Base-by-base conservation (phyloP, 176 grass and related monocot genomes). In the Hsuehochloa calcarea region DNA sequence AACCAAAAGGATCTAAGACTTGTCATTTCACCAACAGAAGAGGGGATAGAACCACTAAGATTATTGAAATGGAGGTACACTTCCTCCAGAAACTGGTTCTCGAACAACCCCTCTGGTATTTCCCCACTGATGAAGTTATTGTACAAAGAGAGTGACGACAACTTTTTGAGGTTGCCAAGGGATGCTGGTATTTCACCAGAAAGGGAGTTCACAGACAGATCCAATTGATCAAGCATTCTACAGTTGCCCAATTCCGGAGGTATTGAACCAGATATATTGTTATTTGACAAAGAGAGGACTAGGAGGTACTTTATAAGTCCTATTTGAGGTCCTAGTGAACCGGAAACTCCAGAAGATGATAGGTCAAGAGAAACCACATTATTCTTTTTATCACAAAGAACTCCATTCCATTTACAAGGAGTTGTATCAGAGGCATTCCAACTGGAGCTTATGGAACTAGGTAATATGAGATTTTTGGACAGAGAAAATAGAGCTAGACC, bases 401-500 rank as follows among this genome's bases (percentile, higher is more conserved):
- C 79, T 35, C 87, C 74, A 10, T 12, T 41, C 94, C 91, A 96
- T 27, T 75, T 83, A 55, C 94, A 96, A 39, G 94, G 94, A 86
- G n/a, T 96, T 64, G 20, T 20, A 25, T 90, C 70, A 71, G 68
- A 74, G 65, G 73, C 74, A 38, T 80, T 93, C 94, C 94, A 96
- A 23, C 68, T 85, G 22, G 84, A 86, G 4, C 35, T 78, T 78
- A 91, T 77, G 20, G 43, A 51, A 29, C 17, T 68, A 3, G 94
- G 87, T 26, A 93, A 64, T 35, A 59, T 84, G 25, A 96, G 82
- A 51, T 70, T 85, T 58, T 29, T 83, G 35, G 94, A 87, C 38
- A 96, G 71, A 27, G 87, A 85, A 80, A 91, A 74, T 19, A 96
- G 81, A 13, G 86, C 81, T 60, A 78, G 15, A 51, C 94, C 94